Base-by-base conservation (phyloP, 2,329 filamentous ascomycete species). In the Fusarium graminum region DNA sequence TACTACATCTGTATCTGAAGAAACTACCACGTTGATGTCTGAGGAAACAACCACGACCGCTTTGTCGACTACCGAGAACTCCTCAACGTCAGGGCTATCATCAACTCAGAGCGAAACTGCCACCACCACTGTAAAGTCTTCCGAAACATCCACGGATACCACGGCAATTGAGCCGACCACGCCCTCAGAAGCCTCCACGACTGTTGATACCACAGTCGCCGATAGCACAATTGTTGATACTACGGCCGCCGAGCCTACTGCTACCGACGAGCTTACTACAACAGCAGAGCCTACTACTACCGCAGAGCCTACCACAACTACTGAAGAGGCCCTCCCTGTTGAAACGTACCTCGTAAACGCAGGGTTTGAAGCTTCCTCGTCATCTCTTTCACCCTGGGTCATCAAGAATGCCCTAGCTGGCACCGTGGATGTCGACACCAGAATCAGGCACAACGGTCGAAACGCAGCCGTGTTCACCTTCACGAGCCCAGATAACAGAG, bases 261-360 rank as follows among this genome's bases (percentile, higher is more conserved):
- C 50, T 2, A n/a, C 7, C 6, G n/a, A 26, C n/a, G n/a, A n/a
- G n/a, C n/a, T n/a, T 0, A 12, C 4, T 3, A 12, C 30, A 2
- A 38, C 29, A 9, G 14, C 39, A 1, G 25, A 8, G 4, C 13
- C 3, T 6, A 3, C 22, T 13, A 32, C 16, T 3, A 28, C 39
- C 3, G 4, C n/a, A 4, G 30, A 17, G 3, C 12, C 3, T 14
- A 17, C 29, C 3, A 29, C n/a, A 7, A 29, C 50, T 28, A n/a
- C 40, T 13, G 14, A 7, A 10, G 41, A 46, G 7, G 40, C 9
- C 1, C 2, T 30, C 10, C 17, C 50, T 7, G 6, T 12, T 38
- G 1, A 14, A 6, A 19, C 50, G 1, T 45, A 45, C 13, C 7
- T 38, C 10, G 7, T 11, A 7, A 52, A 45, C 11, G 6, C 28